phyloP scores from a whole-genome alignment of 371 early-diverging fungal species.

The Smittium culicis region DNA sequence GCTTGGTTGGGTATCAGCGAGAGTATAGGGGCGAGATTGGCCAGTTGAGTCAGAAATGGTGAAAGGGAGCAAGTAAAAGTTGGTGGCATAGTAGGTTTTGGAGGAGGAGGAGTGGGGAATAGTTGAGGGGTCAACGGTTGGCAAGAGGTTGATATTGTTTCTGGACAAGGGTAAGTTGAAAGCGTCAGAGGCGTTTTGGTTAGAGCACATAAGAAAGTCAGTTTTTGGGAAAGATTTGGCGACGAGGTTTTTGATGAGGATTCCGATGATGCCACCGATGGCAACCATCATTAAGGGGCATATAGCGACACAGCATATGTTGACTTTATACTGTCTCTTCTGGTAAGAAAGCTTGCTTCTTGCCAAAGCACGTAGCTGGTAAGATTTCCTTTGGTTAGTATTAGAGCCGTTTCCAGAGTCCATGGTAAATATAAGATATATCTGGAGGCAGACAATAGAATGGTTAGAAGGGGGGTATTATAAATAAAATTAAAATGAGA shows the following conservation, averaged over 20 bases:
- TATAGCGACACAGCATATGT: slow-evolving; percentile 50
- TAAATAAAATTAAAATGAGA: too few species aligned
- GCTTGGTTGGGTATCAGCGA: slow-evolving; percentile 10
- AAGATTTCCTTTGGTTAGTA: slow-evolving; percentile 12
- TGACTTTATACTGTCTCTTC: slow-evolving; percentile 50
- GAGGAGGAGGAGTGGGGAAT: not conserved
- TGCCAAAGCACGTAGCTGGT: slow-evolving; percentile 31
- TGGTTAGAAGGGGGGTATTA: too few species aligned
- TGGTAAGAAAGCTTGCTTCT: slow-evolving; percentile 51
- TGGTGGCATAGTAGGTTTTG: not conserved
- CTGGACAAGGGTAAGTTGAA: slow-evolving; percentile 8
- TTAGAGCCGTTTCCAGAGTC: not conserved
- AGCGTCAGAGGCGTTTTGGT: slow-evolving; percentile 1
- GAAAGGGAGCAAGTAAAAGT: slow-evolving; percentile 4
- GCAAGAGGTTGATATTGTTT: not conserved
- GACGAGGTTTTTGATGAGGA: slow-evolving; percentile 28
- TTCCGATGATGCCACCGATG: slow-evolving; percentile 35
- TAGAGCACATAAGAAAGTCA: slow-evolving; percentile 8
- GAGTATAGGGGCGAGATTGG: not conserved
- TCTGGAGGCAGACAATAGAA: too few species aligned
- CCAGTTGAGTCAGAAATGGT: slow-evolving; percentile 10
- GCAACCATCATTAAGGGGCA: slow-evolving; percentile 46
- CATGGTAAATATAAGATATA: not conserved
- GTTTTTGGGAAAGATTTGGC: slow-evolving; percentile 18
- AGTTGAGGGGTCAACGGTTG: not conserved